Evolutionary conservation across 139 green algal genomes (phyloP).

Genomic region (Nannochloris sp.): DNA sequence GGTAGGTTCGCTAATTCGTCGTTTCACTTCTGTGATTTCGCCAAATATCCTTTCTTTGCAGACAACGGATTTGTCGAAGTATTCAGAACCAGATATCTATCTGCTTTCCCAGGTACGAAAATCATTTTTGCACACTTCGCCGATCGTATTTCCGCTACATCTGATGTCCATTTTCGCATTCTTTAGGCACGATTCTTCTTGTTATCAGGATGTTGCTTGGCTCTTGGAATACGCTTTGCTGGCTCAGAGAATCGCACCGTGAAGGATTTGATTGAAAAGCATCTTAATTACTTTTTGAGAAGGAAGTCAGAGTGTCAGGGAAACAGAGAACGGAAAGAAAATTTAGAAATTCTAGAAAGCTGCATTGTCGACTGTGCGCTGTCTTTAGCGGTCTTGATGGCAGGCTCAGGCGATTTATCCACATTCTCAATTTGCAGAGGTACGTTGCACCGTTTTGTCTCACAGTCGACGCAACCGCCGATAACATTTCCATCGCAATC

Average conservation of each 20-base stretch:
- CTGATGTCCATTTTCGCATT: background rate
- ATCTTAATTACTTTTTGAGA: background rate
- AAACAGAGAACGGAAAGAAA: slow-evolving; percentile 15
- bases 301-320: background rate
- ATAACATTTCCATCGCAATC: background rate
- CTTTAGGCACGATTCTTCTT: slow-evolving; percentile 39
- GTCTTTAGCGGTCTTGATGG: slow-evolving; percentile 80
- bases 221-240: slow-evolving; percentile 78
- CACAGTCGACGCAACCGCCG: background rate
- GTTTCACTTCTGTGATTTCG: too few relatives aligned
- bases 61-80: too few relatives aligned
- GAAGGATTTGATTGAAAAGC: background rate
- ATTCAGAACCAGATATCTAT: too few relatives aligned
- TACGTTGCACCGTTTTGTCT: slow-evolving; percentile 21
- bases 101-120: background rate
- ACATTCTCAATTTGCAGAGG: slow-evolving; percentile 76
- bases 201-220: slow-evolving; percentile 72
- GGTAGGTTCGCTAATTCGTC: too few relatives aligned
- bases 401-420: slow-evolving; percentile 78
- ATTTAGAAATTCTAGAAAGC: slow-evolving; percentile 50
- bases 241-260: slow-evolving; percentile 48
- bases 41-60: too few relatives aligned
- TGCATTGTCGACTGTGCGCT: slow-evolving; percentile 46
- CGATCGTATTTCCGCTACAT: background rate
- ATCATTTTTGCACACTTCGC: background rate